Evolutionary conservation across 2,329 filamentous ascomycete species (phyloP).

Genomic region (Scorias spongiosa): DNA sequence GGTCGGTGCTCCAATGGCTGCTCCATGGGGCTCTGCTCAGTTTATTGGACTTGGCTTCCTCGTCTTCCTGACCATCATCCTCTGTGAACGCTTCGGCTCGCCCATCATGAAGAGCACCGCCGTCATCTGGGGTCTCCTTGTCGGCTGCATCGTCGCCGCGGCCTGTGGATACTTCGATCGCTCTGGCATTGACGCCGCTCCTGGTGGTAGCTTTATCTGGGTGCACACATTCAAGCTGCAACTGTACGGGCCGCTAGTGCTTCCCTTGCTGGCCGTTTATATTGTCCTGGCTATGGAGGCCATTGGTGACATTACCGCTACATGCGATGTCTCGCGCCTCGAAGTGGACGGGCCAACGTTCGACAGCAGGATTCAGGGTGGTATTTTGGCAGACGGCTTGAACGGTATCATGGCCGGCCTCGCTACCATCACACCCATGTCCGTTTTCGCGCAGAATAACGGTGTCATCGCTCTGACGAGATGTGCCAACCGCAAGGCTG

Average conservation of each 20-base stretch:
- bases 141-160: slow-evolving; percentile 65
- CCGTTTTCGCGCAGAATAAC: slow-evolving; percentile 71
- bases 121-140: slow-evolving; percentile 58
- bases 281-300: slow-evolving; percentile 65
- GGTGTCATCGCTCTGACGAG: slow-evolving; percentile 69
- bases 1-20: slow-evolving; percentile 51
- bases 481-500: slow-evolving; percentile 67
- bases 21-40: slow-evolving; percentile 65
- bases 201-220: slow-evolving; percentile 63
- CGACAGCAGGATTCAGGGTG: slow-evolving; percentile 65
- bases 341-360: slow-evolving; percentile 58
- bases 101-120: slow-evolving; percentile 74
- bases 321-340: slow-evolving; percentile 63
- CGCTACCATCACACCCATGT: slow-evolving; percentile 37
- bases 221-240: slow-evolving; percentile 59
- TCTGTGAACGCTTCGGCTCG: slow-evolving; percentile 67
- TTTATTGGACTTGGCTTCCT: slow-evolving; percentile 67
- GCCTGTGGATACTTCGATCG: slow-evolving; percentile 65
- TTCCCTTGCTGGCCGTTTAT: slow-evolving; percentile 48
- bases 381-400: slow-evolving; percentile 61
- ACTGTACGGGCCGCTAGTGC: slow-evolving; percentile 57
- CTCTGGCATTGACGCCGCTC: slow-evolving; percentile 53
- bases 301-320: slow-evolving; percentile 55
- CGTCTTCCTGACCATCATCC: slow-evolving; percentile 63
- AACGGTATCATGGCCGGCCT: slow-evolving; percentile 62